Evolutionary conservation across 768 basidiomycete species (phyloP), one percentile per base, ranked within the genome.

Genomic region (Boletus subcaerulescens): DNA sequence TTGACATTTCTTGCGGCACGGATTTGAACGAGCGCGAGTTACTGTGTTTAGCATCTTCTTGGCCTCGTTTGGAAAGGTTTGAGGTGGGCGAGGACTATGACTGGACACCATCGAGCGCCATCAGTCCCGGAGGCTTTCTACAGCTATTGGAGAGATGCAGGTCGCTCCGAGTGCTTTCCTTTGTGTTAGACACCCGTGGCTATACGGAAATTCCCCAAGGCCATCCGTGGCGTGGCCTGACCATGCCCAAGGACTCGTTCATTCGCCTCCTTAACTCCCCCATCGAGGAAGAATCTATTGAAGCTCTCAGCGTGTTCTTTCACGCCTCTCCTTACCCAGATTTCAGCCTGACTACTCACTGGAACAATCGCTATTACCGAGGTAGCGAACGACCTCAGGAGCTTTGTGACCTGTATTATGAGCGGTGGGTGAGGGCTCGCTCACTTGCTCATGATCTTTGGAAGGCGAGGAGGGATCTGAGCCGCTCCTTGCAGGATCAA

Each of bases 241-340:
- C 42, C 4, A 58, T 50, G 55, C 48, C 42, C 1, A n/a, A 33
- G 8, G 0, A 22, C 12, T 3, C 49, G 5, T 48, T 8, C 13
- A 4, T 61, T 1, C 32, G 31, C n/a, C 17, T 61, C 9, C 53
- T 52, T 5, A 8, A 52, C 5, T 56, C 59, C 20, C 39, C 44
- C 18, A 49, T 60, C 1, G 47, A 49, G 2, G 24, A 47, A 26
- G 47, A 22, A 9, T 50, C 60, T 6, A 26, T 61, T 5, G 22
- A 57, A 8, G 60, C 55, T 1, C 60, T 61, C 3, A 41, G 49
- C 5, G 17, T 51, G 22, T 61, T 61, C 55, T 61, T 61, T 22
- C 55, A 53, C 2, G 52, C 29, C 9, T 55, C 52, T 15, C 45
- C 55, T 1, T 53, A 40, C 42, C 55, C 60, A 1, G 1, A 51